Evolutionary conservation across 202 grass and related monocot species (phyloP), one percentile per base, ranked within the genome.

Genomic region (Setaria viridis): DNA sequence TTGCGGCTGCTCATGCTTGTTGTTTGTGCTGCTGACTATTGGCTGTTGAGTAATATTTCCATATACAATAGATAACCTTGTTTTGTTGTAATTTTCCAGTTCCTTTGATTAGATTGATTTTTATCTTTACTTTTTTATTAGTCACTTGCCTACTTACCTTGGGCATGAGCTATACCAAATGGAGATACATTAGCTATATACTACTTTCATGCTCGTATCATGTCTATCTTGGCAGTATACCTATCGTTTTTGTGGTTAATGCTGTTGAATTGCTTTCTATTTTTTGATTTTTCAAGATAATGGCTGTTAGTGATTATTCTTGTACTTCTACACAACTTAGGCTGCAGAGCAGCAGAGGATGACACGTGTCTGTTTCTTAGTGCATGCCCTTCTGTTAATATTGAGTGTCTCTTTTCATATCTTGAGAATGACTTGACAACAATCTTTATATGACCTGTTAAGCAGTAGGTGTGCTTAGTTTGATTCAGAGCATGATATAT

Each of bases 351-450:
- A 67, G 17, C 19, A 41, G 50, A 59, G 39, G 66, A 46, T 33
- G 39, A 71, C 34, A 64, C 6, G 30, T 68, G 25, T 74, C 4
- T 81, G 48, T 79, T 62, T 70, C 45, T 74, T 75, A 84, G 60
- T 47, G 65, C 11, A 56, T 62, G 34, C 62, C 77, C 39, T 64
- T 86, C 58, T 87, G 43, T 87, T 70, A 35, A n/a, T 39, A 46
- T 57, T 87, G 39, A 46, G 11, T 80, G 64, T 54, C 2, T 11
- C 25, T 7, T 77, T 75, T 41, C 56, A 13, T 62, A 47, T 46
- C 10, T 17, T 11, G 33, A 82, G 53, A 86, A 58, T 46, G 53
- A 45, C 12, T 50, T 49, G 62, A n/a, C 72, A 34, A 68, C 32
- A 82, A 35, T 19, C 45, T 67, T 74, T 84, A 11, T 72, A 17